Evolutionary conservation across 345 rosid species (phyloP).

Genomic region (Sonneratia caseolaris): DNA sequence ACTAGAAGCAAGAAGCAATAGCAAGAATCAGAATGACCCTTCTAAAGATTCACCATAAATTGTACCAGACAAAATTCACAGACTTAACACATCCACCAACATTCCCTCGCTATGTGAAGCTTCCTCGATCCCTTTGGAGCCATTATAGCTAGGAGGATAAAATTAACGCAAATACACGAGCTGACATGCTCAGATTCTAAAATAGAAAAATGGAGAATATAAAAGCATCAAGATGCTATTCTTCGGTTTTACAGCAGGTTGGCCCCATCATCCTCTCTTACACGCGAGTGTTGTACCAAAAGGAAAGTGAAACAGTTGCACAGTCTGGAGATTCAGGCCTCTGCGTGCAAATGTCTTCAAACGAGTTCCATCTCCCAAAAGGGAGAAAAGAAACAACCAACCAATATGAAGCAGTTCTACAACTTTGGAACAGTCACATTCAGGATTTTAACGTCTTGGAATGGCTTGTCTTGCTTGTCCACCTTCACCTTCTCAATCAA

Average conservation of each 20-base stretch:
- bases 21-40: too few species aligned
- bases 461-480: slow-evolving; percentile 74
- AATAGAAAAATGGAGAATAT: not conserved
- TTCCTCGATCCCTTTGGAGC: too few species aligned
- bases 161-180: too few species aligned
- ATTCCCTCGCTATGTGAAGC: too few species aligned
- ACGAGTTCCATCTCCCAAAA: not conserved
- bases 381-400: not conserved
- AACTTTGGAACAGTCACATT: slow-evolving; percentile 81
- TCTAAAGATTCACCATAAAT: too few species aligned
- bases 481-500: slow-evolving; percentile 94
- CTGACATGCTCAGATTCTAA: not conserved
- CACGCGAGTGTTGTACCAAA: not conserved
- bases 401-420: slow-evolving; percentile 11
- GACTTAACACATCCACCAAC: too few species aligned
- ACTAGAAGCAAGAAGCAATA: too few species aligned
- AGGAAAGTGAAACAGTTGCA: not conserved
- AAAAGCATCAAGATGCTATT: not conserved
- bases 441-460: slow-evolving; percentile 80
- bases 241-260: not conserved
- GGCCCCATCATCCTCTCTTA: not conserved
- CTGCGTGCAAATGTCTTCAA: not conserved
- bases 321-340: not conserved
- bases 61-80: too few species aligned
- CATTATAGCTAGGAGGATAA: too few species aligned